Percentiles rank a stretch among this genome's conserved stretches.
Conservation (phyloP, 2,329 filamentous ascomycete genomes). For the Zopfia rhizophila region DNA sequence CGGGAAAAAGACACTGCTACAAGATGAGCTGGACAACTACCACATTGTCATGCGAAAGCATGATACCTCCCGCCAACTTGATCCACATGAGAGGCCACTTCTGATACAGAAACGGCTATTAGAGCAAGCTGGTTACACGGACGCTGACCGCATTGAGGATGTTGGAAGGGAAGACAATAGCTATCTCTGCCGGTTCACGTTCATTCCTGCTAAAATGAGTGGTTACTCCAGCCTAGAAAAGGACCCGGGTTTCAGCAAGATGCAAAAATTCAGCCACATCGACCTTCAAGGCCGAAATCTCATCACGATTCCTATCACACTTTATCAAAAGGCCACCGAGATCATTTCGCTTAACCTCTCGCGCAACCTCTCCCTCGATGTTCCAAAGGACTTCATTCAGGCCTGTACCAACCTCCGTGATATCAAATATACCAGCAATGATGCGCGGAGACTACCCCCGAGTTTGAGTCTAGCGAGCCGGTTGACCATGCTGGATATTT, state of each 20-base stretch:
- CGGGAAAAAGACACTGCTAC: conserved; percentile 92
- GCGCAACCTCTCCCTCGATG: conserved; percentile 87
- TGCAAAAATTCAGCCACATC: conserved; percentile 92
- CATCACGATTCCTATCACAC: conserved; percentile 91
- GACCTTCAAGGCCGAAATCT: conserved; percentile 91
- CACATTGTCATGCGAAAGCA: conserved; percentile 96
- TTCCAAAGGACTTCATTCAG: conserved; percentile 96
- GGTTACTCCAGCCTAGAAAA: conserved; percentile 77
- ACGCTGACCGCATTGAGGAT: conserved; percentile 88
- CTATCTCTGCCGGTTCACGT: conserved; percentile 95
- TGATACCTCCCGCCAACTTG: conserved; percentile 84
- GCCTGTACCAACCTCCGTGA: conserved; percentile 90
- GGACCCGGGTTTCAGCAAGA: conserved; percentile 82
- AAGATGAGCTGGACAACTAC: conserved; percentile 91
- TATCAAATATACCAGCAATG: conserved; percentile 95
- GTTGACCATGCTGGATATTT: conserved; percentile 90
- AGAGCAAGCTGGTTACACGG: conserved; percentile 90
- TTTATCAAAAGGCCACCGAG: conserved; percentile 90
- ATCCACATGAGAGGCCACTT: conserved; percentile 81
- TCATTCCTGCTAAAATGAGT: conserved; percentile 87
- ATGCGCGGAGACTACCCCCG: conserved; percentile 84
- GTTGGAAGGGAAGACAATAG: conserved; percentile 97
- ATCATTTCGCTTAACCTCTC: conserved; percentile 96
- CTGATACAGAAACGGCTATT: conserved; percentile 91
- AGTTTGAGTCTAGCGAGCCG: conserved; percentile 84